phyloP scores from a whole-genome alignment of 164 flowering plant genomes.

The grape (Vitis vinifera) region ASM3070453v1 NC_081815.1:8414001-8414500 shows the following conservation, averaged over 20 bases:
- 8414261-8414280: slow-evolving; percentile 16
- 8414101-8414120: slow-evolving; percentile 30
- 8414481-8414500: background rate
- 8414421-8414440: slow-evolving; percentile 18
- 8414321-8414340: slow-evolving; percentile 33
- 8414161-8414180: background rate
- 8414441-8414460: slow-evolving; percentile 12
- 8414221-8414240: background rate
- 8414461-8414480: background rate
- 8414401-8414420: slow-evolving; percentile 9
- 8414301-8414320: slow-evolving; percentile 17
- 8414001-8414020: background rate
- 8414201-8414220: background rate
- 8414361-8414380: slow-evolving; percentile 12
- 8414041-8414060: background rate
- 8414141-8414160: slow-evolving; percentile 18
- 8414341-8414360: slow-evolving; percentile 21
- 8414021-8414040: background rate
- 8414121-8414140: slow-evolving; percentile 13
- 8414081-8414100: slow-evolving; percentile 30
- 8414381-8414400: background rate
- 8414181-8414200: slow-evolving; percentile 15
- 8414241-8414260: slow-evolving; percentile 17
- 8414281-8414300: slow-evolving; percentile 19
- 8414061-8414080: background rate